Evolutionary conservation across 2,329 filamentous ascomycete genomes (phyloP), one percentile per base, ranked within the genome.

Genomic region (Penicillium thymicola): DNA sequence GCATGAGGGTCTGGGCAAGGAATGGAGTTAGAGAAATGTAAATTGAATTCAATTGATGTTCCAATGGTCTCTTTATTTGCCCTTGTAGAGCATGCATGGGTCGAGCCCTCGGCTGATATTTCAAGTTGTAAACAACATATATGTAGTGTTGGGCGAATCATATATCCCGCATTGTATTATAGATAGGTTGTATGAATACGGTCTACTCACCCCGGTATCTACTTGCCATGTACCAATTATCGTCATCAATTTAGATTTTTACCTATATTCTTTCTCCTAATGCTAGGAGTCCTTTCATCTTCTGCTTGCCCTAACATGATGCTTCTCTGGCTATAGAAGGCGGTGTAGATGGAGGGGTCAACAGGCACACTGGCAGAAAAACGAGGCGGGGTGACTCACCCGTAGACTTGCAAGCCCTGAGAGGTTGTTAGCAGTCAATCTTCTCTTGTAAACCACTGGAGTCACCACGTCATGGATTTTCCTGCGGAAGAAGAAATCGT

Each of bases 401-500:
- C 41, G 30, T 55, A 10, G 16, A 23, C 41, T 50, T 27, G 32
- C 32, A 37, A 38, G 32, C 32, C 23, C 23, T 49, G 23, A 28
- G 34, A 28, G 46, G 13, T 58, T 58, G 56, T 55, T 44, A 41
- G 51, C 40, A 65, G 67, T 67, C 65, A 66, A 65, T 68, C 57
- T 58, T 57, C 54, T 59, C 59, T 46, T 45, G 53, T 53, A 64
- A 51, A 57, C 54, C 54, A 64, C 55, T 74, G 60, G 67, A 73
- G 32, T 71, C 68, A 91, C 92, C 89, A 90, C 89, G 71, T 16
- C 28, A 93, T 97, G 79, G 85, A 93, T 78, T 97, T 97, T 75
- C 89, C 93, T 55, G 89, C 89, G 75, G 90, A 94, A 76, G 93
- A 97, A 82, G 89, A 95, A 79, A 84, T 81, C 61, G 84, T 92